These are phyloP conservation scores for Sonneratia alba DNA, from an alignment of 345 rosid genomes.

Conservation along the genomic window DNA sequence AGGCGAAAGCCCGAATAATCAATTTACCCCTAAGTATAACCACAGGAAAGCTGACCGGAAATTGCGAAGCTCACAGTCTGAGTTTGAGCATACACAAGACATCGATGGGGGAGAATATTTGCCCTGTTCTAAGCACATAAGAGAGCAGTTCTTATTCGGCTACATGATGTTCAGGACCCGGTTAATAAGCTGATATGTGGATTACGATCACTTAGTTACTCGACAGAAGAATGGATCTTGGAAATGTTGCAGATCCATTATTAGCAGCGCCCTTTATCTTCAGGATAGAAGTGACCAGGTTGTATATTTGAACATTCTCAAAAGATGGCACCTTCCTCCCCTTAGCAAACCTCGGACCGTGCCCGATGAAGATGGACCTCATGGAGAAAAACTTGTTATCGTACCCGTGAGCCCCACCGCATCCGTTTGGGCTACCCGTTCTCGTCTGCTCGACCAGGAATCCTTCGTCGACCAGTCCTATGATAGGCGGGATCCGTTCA, in stretches of 20 bases:
- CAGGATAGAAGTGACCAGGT: conserved; percentile 65
- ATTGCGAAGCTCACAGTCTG: too few relatives aligned
- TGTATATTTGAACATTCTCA: conserved; percentile 87
- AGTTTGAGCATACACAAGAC: too few relatives aligned
- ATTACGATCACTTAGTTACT: conserved; percentile 10
- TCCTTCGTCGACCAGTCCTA: conserved; percentile 69
- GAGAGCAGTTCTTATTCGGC: not conserved
- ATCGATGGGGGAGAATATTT: too few relatives aligned
- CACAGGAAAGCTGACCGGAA: too few relatives aligned
- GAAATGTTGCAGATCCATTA: conserved; percentile 56
- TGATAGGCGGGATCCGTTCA: conserved; percentile 66
- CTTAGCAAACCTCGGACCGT: conserved; percentile 68
- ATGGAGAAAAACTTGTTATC: conserved; percentile 87
- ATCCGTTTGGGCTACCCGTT: conserved; percentile 33
- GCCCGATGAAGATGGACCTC: conserved; percentile 86
- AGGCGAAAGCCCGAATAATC: too few relatives aligned
- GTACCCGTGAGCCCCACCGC: conserved; percentile 90
- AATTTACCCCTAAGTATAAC: too few relatives aligned
- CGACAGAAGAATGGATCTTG: conserved; percentile 39
- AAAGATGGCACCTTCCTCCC: conserved; percentile 85
- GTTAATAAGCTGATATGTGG: not conserved
- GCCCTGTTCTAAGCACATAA: too few relatives aligned
- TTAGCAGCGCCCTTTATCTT: conserved; percentile 62
- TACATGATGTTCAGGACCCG: not conserved
- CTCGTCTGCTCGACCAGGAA: conserved; percentile 62